phyloP scores from a whole-genome alignment of 768 basidiomycete species.

The Amanita brunnescens region DNA sequence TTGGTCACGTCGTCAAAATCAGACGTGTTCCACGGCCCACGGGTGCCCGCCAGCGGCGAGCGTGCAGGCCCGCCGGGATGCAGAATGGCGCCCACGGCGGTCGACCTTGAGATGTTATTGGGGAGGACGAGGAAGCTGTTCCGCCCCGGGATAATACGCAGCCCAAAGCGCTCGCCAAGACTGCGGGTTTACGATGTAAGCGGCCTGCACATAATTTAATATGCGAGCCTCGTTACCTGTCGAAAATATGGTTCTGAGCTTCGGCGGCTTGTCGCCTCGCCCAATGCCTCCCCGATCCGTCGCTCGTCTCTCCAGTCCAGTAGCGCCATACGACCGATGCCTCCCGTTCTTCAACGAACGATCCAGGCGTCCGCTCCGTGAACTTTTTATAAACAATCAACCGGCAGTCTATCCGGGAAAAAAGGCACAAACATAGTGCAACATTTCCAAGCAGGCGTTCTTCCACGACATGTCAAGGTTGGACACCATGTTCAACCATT shows the following conservation, averaged over 20 bases:
- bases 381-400: slow-evolving; percentile 40
- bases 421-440: slow-evolving; percentile 60
- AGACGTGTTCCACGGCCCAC: slow-evolving; percentile 23
- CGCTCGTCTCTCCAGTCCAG: slow-evolving; percentile 49
- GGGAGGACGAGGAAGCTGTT: slow-evolving; percentile 79
- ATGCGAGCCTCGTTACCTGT: slow-evolving; percentile 33
- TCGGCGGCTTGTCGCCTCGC: slow-evolving; percentile 82
- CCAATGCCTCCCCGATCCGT: slow-evolving; percentile 63
- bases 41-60: slow-evolving; percentile 32
- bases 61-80: slow-evolving; percentile 51
- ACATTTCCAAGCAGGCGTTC: slow-evolving; percentile 67
- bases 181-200: slow-evolving; percentile 23
- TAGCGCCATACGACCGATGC: slow-evolving; percentile 82
- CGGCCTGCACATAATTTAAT: not conserved
- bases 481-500: slow-evolving; percentile 78
- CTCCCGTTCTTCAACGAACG: slow-evolving; percentile 77
- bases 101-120: slow-evolving; percentile 76
- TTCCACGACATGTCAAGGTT: slow-evolving; percentile 81
- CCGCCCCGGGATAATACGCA: slow-evolving; percentile 75
- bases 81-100: slow-evolving; percentile 72
- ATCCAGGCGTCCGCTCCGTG: slow-evolving; percentile 80
- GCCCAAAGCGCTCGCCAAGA: slow-evolving; percentile 73
- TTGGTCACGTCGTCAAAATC: slow-evolving; percentile 13
- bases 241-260: slow-evolving; percentile 89
- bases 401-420: not conserved